Evolutionary conservation across 768 basidiomycete species (phyloP).

Genomic region (Mycena alexandri): DNA sequence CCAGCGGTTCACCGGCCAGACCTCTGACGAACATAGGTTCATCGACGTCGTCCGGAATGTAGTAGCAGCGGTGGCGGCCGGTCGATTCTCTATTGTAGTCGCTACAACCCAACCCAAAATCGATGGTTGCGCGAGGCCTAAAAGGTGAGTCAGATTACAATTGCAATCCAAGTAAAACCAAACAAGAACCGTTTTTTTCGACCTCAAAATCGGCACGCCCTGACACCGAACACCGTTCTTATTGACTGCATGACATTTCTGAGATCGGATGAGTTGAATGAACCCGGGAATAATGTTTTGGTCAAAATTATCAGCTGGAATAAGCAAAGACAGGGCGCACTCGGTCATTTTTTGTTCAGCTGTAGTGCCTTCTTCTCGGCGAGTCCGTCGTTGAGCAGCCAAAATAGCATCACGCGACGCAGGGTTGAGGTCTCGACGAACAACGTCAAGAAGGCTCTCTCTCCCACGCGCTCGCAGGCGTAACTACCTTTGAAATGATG

Average conservation of each 20-base stretch:
- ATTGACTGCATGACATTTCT: conserved; percentile 6
- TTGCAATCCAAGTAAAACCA: too few relatives aligned
- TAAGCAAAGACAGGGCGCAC: background rate
- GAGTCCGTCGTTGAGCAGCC: too few relatives aligned
- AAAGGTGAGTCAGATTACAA: background rate
- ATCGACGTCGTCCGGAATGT: conserved; percentile 10
- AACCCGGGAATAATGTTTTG: background rate
- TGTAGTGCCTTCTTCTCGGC: conserved; percentile 15
- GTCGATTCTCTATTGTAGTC: background rate
- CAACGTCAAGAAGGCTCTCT: too few relatives aligned
- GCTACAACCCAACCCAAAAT: conserved; percentile 11
- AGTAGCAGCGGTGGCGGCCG: background rate
- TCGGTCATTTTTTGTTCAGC: background rate
- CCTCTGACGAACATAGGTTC: conserved; percentile 4
- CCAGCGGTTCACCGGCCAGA: background rate
- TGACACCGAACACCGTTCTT: conserved; percentile 6
- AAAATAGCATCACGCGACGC: too few relatives aligned
- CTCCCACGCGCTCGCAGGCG: too few relatives aligned
- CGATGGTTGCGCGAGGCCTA: background rate
- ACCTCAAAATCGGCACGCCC: conserved; percentile 1
- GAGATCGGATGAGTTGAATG: background rate
- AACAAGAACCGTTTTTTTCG: too few relatives aligned
- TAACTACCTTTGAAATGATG: too few relatives aligned
- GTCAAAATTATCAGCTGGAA: background rate
- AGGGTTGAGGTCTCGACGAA: too few relatives aligned